Percentiles rank a stretch among this genome's conserved stretches.
Conservation (phyloP, 2,329 filamentous ascomycete genomes). For the Trichoderma hamatum region DNA sequence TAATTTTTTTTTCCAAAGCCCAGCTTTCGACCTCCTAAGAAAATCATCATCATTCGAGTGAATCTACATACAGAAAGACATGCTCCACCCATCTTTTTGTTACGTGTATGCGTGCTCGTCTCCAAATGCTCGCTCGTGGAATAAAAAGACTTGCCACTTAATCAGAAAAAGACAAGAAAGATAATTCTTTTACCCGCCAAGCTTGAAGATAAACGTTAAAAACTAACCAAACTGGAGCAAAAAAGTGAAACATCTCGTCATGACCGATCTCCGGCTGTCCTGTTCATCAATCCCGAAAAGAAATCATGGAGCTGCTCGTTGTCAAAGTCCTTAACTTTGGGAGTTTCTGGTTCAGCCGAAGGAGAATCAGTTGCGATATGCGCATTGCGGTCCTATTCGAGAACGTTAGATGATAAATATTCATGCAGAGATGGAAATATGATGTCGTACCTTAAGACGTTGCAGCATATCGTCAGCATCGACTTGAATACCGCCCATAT, state of each 20-base stretch:
- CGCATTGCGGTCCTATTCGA: conserved; percentile 57
- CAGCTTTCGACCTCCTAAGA: neutral
- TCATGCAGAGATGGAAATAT: neutral
- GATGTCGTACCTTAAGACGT: conserved; percentile 70
- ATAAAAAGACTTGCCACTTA: conserved; percentile 10
- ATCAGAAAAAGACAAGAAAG: conserved; percentile 10
- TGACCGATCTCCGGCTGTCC: conserved; percentile 41
- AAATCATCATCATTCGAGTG: neutral
- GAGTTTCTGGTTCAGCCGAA: conserved; percentile 42
- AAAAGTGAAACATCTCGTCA: neutral
- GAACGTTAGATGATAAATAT: neutral
- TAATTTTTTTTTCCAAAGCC: conserved; percentile 15
- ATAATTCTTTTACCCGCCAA: neutral
- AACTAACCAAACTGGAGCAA: neutral
- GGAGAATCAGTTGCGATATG: conserved; percentile 52
- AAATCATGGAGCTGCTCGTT: conserved; percentile 63
- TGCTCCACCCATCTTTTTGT: neutral
- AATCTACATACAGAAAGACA: conserved; percentile 4
- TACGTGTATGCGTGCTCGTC: neutral
- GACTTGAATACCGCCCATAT: conserved; percentile 96
- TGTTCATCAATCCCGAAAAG: conserved; percentile 63
- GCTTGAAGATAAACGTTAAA: neutral
- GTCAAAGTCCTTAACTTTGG: conserved; percentile 50
- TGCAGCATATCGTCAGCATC: conserved; percentile 93
- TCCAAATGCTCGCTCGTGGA: conserved; percentile 19